A percentile compares a stretch with the other conserved stretches of the same genome.
Conservation (phyloP, 768 basidiomycete species). For the Leccinum barrowsii region DNA sequence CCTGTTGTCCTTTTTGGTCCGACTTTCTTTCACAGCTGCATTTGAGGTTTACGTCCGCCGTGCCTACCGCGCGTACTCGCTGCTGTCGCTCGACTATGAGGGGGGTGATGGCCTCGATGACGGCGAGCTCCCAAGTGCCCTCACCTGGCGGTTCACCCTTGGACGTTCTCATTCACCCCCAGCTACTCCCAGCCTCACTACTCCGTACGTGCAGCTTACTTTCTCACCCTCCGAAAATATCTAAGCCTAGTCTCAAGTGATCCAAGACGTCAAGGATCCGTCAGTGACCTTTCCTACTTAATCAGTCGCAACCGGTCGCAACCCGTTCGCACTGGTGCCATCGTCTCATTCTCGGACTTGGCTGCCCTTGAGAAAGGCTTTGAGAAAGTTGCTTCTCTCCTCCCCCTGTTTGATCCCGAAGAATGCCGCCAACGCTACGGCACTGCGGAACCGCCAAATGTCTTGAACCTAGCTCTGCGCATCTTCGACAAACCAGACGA, state of each 20-base stretch:
- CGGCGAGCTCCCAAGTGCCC: constrained; percentile 72
- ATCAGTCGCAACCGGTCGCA: constrained; percentile 84
- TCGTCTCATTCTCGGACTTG: constrained; percentile 85
- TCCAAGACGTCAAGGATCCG: constrained; percentile 80
- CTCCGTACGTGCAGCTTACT: constrained; percentile 22
- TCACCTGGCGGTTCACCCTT: constrained; percentile 96
- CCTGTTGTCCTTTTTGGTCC: not conserved
- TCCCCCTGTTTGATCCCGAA: constrained; percentile 68
- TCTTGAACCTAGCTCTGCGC: constrained; percentile 90
- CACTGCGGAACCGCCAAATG: constrained; percentile 77
- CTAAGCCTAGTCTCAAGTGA: constrained; percentile 37
- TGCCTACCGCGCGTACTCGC: constrained; percentile 89
- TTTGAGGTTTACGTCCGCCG: constrained; percentile 95
- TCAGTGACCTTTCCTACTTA: constrained; percentile 93
- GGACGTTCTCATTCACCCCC: constrained; percentile 86
- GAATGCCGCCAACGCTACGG: constrained; percentile 80
- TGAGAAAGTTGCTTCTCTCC: constrained; percentile 61
- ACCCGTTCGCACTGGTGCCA: constrained; percentile 85
- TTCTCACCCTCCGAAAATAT: not conserved
- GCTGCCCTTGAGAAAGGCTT: constrained; percentile 69
- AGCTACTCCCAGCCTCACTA: constrained; percentile 66
- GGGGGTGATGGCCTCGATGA: constrained; percentile 85
- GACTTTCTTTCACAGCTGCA: constrained; percentile 55
- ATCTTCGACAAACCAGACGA: constrained; percentile 82
- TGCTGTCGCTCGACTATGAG: constrained; percentile 92